Percentiles rank a stretch among this genome's conserved stretches.
Evolutionary conservation across 768 basidiomycete genomes (phyloP).

Genomic region (Amanita phalloides): DNA sequence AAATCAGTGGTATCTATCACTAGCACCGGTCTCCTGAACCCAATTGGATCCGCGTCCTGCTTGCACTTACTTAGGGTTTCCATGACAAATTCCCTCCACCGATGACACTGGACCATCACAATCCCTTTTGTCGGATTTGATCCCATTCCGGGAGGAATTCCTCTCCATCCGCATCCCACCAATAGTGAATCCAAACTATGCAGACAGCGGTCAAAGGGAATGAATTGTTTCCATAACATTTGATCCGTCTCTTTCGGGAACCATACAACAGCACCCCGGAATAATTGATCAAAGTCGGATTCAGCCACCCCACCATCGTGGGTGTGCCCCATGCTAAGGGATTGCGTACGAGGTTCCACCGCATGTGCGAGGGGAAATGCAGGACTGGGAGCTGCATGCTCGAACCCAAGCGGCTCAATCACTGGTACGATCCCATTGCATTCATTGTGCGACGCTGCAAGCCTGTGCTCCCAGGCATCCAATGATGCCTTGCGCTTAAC

Average conservation of each 20-base stretch:
- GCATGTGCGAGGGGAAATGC: background rate
- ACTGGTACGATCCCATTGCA: background rate
- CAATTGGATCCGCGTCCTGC: background rate
- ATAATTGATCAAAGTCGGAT: constrained; percentile 2
- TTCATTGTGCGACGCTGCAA: constrained; percentile 16
- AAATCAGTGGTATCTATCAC: background rate
- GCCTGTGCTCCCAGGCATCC: constrained; percentile 31
- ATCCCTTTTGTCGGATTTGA: constrained; percentile 17
- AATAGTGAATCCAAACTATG: constrained; percentile 36
- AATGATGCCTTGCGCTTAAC: constrained; percentile 27
- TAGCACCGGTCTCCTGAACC: background rate
- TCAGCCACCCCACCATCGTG: background rate
- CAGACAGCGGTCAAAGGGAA: constrained; percentile 23
- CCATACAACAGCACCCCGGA: constrained; percentile 18
- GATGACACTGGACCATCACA: constrained; percentile 22
- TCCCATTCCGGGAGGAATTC: background rate
- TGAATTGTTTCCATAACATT: constrained; percentile 18
- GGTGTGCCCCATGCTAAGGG: no score
- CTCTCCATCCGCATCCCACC: constrained; percentile 34
- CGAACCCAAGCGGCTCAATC: background rate
- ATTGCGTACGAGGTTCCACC: background rate
- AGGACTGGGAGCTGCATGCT: background rate
- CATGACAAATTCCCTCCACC: constrained; percentile 7
- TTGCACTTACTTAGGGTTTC: constrained; percentile 7
- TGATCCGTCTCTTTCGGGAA: constrained; percentile 12